Base-by-base conservation (phyloP, 805 yeast genomes). In the Cyberlindnera veronae region DNA sequence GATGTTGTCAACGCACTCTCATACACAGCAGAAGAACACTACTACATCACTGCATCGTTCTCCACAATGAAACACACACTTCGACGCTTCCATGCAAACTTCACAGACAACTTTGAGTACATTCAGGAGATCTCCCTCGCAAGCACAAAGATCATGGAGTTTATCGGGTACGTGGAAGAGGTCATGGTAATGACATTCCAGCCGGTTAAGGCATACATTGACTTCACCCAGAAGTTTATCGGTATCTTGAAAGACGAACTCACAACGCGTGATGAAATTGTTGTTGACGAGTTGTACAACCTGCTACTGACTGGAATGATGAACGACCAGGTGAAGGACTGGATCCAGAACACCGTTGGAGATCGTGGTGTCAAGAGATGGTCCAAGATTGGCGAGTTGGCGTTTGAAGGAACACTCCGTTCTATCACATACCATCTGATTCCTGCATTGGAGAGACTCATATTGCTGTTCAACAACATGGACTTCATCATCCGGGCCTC, bases 341-440 rank as follows among this genome's bases (percentile, higher is more conserved):
- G 80, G 79, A 63, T 84, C 53, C 69, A 75, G 17, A 80, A 81
- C 49, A 76, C 79, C 34, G 63, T 84, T 24, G 89, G 86, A 0
- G 88, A 81, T 45, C 64, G 84, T 45, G 85, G 85, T 21, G 56
- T 76, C 15, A 76, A 73, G 45, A 67, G 76, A 48, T 74, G 87
- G 74, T 61, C 63, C 3, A 71, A 68, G 38, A 37, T 71, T 14
- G 81, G 84, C 0, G 69, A 67, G 26, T 58, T 67, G 2, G 64
- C 72, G 12, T 81, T 74, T 51, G 82, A 79, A 31, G 62, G 63
- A 32, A 60, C 73, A 1, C 61, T 79, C 39, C 72, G 76, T 40
- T 57, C 65, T 0, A 48, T 77, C 1, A 72, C 74, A 40, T 65
- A 74, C 30, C 71, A 72, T 29, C 43, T 80, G 16, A 64, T 81